Evolutionary conservation across 768 basidiomycete genomes (phyloP), one percentile per base, ranked within the genome.

Genomic region (Termitomyces sp.): DNA sequence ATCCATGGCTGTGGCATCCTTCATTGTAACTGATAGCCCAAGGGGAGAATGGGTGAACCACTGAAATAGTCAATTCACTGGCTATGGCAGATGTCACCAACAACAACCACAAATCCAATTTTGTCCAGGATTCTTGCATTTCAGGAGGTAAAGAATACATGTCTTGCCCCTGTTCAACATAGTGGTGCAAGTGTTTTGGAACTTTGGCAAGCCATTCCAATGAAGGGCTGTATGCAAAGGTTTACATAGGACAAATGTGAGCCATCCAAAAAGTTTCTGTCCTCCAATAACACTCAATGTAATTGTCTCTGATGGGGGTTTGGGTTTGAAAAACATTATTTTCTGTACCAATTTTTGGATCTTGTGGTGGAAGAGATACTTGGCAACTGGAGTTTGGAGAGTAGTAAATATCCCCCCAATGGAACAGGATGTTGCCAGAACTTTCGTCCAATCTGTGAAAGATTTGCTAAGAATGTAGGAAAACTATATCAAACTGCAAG

Each of bases 21-120:
- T 20, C 5, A 46, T 18, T 5, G 33, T 56, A 60, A 5, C 50
- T 44, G 2, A 46, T 6, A 5, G 55, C 37, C 54, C 59, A 56
- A 24, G 56, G 56, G 10, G 56, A 57, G 32, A 54, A 61, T 4
- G 56, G 60, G n/a, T 52, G 37, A 40, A 45, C 52, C 4, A 45
- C 52, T 1, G 18, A 13, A n/a, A 42, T 1, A 27, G n/a, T n/a
- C n/a, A n/a, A n/a, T n/a, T 53, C 24, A 3, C 53, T 33, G 9
- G 56, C 33, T 14, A 61, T 13, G n/a, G n/a, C n/a, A n/a, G n/a
- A n/a, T n/a, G n/a, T n/a, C n/a, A n/a, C n/a, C n/a, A n/a, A n/a
- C n/a, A n/a, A 5, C 1, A 61, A 10, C 27, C 27, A 37, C 16
- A 24, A 47, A 20, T 57, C 60, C 2, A 61, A 30, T 33, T 44